Evolutionary conservation across 305 asterid species (phyloP).

Genomic region (Fraxinus albicans): DNA sequence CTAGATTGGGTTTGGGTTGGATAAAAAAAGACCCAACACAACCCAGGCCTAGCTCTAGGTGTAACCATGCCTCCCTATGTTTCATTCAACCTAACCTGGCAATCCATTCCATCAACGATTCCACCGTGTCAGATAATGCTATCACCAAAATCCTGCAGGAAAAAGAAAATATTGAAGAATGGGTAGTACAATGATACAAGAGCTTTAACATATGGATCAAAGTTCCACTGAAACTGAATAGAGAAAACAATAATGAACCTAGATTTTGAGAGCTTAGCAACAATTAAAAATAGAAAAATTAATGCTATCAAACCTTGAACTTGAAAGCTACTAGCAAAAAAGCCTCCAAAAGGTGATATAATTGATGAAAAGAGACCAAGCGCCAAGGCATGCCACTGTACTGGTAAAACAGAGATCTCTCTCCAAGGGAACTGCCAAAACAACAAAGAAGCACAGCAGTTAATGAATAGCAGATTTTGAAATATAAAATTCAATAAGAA

Average conservation of each 20-base stretch:
- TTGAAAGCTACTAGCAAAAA: slow-evolving; percentile 72
- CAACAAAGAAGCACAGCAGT: neutral
- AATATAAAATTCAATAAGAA: neutral
- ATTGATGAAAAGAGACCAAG: slow-evolving; percentile 95
- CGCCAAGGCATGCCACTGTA: slow-evolving; percentile 87
- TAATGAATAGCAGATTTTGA: slow-evolving; percentile 15
- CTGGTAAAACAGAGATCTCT: slow-evolving; percentile 42
- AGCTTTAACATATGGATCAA: neutral
- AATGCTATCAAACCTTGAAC: slow-evolving; percentile 52
- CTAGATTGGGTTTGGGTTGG: too few species aligned
- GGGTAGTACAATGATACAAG: slow-evolving; percentile 7
- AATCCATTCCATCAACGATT: slow-evolving; percentile 96
- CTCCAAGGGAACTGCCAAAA: slow-evolving; percentile 61
- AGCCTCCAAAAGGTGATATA: slow-evolving; percentile 98
- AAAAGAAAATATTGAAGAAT: neutral
- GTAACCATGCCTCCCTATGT: neutral
- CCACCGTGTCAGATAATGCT: slow-evolving; percentile 99
- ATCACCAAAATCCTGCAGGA: slow-evolving; percentile 88
- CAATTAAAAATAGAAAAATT: neutral
- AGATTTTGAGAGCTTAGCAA: neutral
- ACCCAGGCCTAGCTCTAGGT: neutral
- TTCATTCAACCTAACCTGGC: slow-evolving; percentile 59
- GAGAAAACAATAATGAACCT: slow-evolving; percentile 13
- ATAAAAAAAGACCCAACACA: too few species aligned
- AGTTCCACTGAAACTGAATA: neutral